Conservation (phyloP, 2,329 filamentous ascomycete genomes). For the Nothophoma quercina region DNA sequence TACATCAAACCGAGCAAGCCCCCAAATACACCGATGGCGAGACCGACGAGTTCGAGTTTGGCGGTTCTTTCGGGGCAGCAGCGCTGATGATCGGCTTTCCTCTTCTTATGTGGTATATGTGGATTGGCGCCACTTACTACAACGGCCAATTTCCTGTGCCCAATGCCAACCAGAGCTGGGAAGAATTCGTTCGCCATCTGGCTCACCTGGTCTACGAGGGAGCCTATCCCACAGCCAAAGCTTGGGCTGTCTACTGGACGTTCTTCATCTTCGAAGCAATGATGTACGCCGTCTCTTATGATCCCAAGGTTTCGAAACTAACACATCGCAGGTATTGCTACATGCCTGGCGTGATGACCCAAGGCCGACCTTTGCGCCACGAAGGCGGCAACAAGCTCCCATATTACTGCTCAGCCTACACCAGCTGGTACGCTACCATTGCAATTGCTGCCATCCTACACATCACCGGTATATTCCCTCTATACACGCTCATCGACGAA, state of each 20-base stretch:
- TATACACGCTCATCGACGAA: slow-evolving; percentile 92
- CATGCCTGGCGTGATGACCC: slow-evolving; percentile 83
- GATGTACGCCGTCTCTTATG: slow-evolving; percentile 61
- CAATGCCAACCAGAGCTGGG: slow-evolving; percentile 67
- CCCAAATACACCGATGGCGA: slow-evolving; percentile 20
- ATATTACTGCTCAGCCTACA: slow-evolving; percentile 92
- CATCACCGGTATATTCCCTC: slow-evolving; percentile 79
- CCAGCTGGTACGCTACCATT: slow-evolving; percentile 86
- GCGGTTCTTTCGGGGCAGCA: slow-evolving; percentile 77
- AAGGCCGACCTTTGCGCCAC: slow-evolving; percentile 86
- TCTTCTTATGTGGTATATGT: slow-evolving; percentile 97
- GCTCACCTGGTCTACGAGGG: slow-evolving; percentile 76
- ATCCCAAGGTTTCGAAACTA: slow-evolving; percentile 73
- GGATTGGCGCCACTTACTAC: slow-evolving; percentile 93
- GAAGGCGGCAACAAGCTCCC: slow-evolving; percentile 81
- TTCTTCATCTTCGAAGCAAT: slow-evolving; percentile 16
- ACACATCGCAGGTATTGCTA: slow-evolving; percentile 53
- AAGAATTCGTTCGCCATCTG: slow-evolving; percentile 75
- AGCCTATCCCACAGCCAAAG: slow-evolving; percentile 80
- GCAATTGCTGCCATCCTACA: slow-evolving; percentile 73
- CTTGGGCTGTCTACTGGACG: slow-evolving; percentile 91
- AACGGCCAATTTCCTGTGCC: slow-evolving; percentile 78
- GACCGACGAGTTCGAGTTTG: slow-evolving; percentile 76
- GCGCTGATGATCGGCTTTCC: slow-evolving; percentile 92
- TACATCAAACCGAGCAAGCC: not conserved